Conservation (phyloP, 257 asterid species). For the Primulina huaijiensis region DNA sequence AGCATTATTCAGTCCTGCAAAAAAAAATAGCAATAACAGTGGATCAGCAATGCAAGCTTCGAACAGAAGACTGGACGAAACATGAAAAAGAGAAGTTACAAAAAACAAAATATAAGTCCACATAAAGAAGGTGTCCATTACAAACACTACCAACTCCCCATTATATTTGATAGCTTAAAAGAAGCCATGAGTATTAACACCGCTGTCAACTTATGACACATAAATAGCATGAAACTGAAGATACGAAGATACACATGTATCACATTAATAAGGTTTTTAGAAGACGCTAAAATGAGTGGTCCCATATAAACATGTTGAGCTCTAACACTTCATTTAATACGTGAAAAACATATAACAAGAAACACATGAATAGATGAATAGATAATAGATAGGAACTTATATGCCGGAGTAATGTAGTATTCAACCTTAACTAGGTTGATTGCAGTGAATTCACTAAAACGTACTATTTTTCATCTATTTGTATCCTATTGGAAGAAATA, state of each 20-base stretch:
- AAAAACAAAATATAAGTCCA: slow-evolving; percentile 11
- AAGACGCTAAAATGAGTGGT: background rate
- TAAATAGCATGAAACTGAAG: background rate
- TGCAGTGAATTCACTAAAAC: background rate
- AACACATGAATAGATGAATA: no score
- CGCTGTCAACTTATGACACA: background rate
- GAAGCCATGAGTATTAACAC: slow-evolving; percentile 4
- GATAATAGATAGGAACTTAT: no score
- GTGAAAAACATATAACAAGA: no score
- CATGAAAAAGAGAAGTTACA: background rate
- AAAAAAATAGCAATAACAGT: slow-evolving; percentile 20
- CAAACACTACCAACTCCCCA: slow-evolving; percentile 15
- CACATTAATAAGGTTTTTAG: background rate
- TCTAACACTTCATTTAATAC: no score
- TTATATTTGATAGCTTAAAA: background rate
- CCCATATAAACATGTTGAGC: background rate
- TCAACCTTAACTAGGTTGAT: no score
- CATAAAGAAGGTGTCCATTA: background rate
- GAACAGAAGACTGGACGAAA: slow-evolving; percentile 20
- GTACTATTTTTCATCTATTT: no score
- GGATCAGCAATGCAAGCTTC: slow-evolving; percentile 25
- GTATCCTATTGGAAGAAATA: no score
- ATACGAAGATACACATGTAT: background rate
- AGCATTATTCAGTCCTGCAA: slow-evolving; percentile 72
- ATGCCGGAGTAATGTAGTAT: no score